Evolutionary conservation across 2,329 filamentous ascomycete species (phyloP).

Genomic region (Aspergillus sp.): DNA sequence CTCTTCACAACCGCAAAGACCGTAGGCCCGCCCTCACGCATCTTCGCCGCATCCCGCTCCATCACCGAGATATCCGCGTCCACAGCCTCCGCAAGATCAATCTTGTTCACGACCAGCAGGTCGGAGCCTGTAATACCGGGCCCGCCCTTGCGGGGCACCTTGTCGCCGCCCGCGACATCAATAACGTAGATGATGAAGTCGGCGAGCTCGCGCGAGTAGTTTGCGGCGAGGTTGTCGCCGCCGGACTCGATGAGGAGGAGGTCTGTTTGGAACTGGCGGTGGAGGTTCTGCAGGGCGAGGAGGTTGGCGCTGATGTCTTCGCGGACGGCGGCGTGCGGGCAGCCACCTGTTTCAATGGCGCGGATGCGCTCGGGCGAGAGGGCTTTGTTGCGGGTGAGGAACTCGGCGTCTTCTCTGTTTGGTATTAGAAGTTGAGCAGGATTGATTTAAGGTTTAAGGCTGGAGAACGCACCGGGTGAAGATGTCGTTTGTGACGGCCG

Average conservation of each 20-base stretch:
- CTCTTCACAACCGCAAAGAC: slow-evolving; percentile 98
- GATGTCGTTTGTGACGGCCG: slow-evolving; percentile 98
- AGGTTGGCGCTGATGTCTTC: slow-evolving; percentile 96
- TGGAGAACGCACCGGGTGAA: slow-evolving; percentile 66
- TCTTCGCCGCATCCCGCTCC: slow-evolving; percentile 91
- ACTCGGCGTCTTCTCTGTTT: slow-evolving; percentile 86
- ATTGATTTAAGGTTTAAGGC: not conserved
- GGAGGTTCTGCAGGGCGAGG: slow-evolving; percentile 84
- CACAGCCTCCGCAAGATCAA: slow-evolving; percentile 84
- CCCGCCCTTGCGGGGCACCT: slow-evolving; percentile 92
- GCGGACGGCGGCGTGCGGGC: slow-evolving; percentile 92
- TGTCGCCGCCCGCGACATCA: slow-evolving; percentile 93
- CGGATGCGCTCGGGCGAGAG: slow-evolving; percentile 81
- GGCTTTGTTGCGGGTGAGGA: slow-evolving; percentile 82
- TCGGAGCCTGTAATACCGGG: slow-evolving; percentile 97
- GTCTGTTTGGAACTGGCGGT: slow-evolving; percentile 75
- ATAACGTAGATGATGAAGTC: slow-evolving; percentile 99
- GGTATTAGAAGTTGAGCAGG: not conserved
- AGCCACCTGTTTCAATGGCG: slow-evolving; percentile 96
- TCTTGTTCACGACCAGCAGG: slow-evolving; percentile 93
- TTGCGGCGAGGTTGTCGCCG: slow-evolving; percentile 94
- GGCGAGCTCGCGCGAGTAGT: slow-evolving; percentile 91
- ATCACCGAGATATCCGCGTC: slow-evolving; percentile 90
- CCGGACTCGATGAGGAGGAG: slow-evolving; percentile 92
- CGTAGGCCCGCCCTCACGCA: slow-evolving; percentile 91